Evolutionary conservation across 305 asterid species (phyloP).

Genomic region (Fraxinus sp.): DNA sequence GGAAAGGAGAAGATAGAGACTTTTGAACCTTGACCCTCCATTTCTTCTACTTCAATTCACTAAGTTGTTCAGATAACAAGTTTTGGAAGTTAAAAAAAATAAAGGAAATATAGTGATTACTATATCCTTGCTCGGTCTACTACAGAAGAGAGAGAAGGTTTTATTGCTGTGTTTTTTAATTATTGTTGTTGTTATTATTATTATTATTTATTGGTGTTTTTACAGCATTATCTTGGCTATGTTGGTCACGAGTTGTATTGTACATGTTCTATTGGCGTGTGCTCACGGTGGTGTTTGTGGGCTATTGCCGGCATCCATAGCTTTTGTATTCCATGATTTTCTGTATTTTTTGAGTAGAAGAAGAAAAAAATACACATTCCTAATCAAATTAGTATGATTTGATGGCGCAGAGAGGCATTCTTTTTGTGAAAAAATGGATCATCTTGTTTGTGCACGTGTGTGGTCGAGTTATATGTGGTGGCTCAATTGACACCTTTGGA

Average conservation of each 20-base stretch:
- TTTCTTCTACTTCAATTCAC: background rate
- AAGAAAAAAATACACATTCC: background rate
- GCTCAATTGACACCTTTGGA: background rate
- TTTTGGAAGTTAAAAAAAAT: background rate
- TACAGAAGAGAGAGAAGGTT: too few species aligned
- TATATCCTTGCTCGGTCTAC: background rate
- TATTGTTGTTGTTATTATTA: too few species aligned
- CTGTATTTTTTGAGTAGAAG: background rate
- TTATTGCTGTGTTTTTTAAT: too few species aligned
- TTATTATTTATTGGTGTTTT: too few species aligned
- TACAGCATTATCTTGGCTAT: background rate
- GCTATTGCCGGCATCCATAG: background rate
- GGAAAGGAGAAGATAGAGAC: background rate
- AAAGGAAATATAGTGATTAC: background rate
- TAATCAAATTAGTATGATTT: background rate
- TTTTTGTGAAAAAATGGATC: background rate
- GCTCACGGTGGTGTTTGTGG: background rate
- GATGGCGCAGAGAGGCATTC: background rate
- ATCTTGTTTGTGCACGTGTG: background rate
- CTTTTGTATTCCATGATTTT: background rate
- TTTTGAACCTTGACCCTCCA: background rate
- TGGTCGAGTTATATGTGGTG: background rate
- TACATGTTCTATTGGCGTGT: background rate
- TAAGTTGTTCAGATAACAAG: background rate
- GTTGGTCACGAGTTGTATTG: too few species aligned